Evolutionary conservation across 306 rosid genomes (phyloP).

Genomic region (Quercus rubra): DNA sequence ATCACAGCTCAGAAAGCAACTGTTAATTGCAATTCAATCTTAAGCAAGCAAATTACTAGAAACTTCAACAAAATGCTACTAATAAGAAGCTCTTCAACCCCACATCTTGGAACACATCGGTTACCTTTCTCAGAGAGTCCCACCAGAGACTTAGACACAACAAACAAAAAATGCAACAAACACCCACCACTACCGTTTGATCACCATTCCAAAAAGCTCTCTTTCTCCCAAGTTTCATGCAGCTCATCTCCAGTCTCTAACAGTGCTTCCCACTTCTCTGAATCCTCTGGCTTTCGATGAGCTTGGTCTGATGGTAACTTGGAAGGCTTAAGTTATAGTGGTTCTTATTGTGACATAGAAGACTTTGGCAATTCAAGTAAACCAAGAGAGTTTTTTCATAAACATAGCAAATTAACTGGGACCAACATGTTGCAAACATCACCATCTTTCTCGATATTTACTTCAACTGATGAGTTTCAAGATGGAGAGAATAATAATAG

Average conservation of each 20-base stretch:
- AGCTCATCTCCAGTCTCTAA: background rate
- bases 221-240: conserved; percentile 7
- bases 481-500: conserved; percentile 21
- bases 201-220: background rate
- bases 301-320: conserved; percentile 6
- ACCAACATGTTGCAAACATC: conserved; percentile 34
- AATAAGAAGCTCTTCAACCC: conserved; percentile 9
- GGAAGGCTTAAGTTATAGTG: conserved; percentile 3
- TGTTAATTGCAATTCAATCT: background rate
- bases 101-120: background rate
- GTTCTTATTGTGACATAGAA: conserved; percentile 22
- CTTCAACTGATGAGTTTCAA: conserved; percentile 21
- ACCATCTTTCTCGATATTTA: conserved; percentile 63
- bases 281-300: background rate
- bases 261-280: conserved; percentile 1
- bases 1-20: background rate
- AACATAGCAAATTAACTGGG: background rate
- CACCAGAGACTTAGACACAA: background rate
- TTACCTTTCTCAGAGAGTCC: background rate
- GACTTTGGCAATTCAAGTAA: conserved; percentile 11
- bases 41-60: background rate
- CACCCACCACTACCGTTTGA: background rate
- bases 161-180: too few species aligned
- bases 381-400: background rate
- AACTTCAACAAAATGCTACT: background rate